phyloP scores from a whole-genome alignment of 2,329 filamentous ascomycete genomes.

The Capronia coronata region DNA sequence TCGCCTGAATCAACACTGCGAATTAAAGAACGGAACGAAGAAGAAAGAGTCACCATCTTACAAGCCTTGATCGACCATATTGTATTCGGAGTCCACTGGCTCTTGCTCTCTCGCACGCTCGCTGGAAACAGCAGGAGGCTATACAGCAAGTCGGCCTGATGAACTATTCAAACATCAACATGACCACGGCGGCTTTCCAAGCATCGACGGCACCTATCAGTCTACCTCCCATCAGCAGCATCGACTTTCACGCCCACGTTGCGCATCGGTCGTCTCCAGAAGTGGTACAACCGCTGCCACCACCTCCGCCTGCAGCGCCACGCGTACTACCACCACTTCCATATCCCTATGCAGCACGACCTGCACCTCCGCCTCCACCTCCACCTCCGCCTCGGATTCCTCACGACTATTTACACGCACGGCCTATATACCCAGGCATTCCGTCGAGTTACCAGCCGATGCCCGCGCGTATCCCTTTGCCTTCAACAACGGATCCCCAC shows the following conservation, averaged over 20 bases:
- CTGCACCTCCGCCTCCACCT: slow-evolving; percentile 24
- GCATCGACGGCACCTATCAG: slow-evolving; percentile 26
- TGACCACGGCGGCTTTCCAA: slow-evolving; percentile 23
- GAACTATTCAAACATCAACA: slow-evolving; percentile 26
- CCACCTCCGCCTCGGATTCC: slow-evolving; percentile 17
- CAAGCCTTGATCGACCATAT: background rate
- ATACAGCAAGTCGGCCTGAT: slow-evolving; percentile 13
- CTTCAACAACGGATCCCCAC: slow-evolving; percentile 25
- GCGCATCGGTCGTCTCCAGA: slow-evolving; percentile 24
- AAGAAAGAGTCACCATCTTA: background rate
- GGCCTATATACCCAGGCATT: slow-evolving; percentile 25
- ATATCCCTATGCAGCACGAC: slow-evolving; percentile 24
- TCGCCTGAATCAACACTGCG: background rate
- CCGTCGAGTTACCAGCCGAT: slow-evolving; percentile 22
- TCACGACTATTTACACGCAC: slow-evolving; percentile 23
- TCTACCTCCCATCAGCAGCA: slow-evolving; percentile 29
- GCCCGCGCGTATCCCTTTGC: slow-evolving; percentile 24
- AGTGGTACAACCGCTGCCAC: slow-evolving; percentile 26
- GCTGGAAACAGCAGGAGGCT: slow-evolving; percentile 19
- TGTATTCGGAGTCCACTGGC: background rate
- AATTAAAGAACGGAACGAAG: background rate
- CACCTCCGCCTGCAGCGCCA: slow-evolving; percentile 24
- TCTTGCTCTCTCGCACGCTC: slow-evolving; percentile 1
- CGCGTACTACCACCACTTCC: slow-evolving; percentile 27
- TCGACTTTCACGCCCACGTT: slow-evolving; percentile 26